These are phyloP conservation scores for Rutstroemia sp. DNA, from an alignment of 2,329 filamentous ascomycete species.

Conservation along the genomic window DNA sequence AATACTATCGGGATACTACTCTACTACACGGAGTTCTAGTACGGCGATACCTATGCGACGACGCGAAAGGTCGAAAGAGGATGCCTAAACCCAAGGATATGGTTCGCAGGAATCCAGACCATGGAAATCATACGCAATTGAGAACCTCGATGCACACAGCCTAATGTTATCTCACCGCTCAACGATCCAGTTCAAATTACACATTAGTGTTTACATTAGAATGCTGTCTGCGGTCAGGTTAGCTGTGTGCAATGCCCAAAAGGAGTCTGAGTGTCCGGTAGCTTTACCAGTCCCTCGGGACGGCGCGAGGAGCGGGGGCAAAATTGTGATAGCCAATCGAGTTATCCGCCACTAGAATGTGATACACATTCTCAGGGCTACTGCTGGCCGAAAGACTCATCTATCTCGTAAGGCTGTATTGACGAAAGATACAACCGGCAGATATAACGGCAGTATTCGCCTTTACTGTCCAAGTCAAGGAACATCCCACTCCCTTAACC, in stretches of 20 bases:
- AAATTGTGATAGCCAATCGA: slow-evolving; percentile 1
- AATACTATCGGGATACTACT: not conserved
- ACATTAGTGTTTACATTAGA: not conserved
- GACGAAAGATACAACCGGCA: not conserved
- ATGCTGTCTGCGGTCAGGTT: not conserved
- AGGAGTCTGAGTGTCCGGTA: not conserved
- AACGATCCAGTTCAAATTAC: not conserved
- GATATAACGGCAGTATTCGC: not conserved
- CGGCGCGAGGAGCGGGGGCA: not conserved
- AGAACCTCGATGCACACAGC: not conserved
- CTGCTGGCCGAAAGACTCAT: not conserved
- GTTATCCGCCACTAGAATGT: not conserved
- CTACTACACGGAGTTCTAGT: not conserved
- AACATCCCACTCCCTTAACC: not conserved
- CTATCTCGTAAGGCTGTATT: slow-evolving; percentile 6
- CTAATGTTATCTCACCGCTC: slow-evolving; percentile 1
- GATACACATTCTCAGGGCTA: not conserved
- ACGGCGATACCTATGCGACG: not conserved
- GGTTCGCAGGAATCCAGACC: slow-evolving; percentile 2
- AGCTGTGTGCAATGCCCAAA: not conserved
- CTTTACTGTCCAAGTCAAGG: not conserved
- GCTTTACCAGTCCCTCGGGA: slow-evolving; percentile 5
- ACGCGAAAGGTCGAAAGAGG: not conserved
- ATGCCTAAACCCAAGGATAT: not conserved
- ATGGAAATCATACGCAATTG: not conserved